phyloP scores from a whole-genome alignment of 345 rosid species.

The Boechera stricta region DNA sequence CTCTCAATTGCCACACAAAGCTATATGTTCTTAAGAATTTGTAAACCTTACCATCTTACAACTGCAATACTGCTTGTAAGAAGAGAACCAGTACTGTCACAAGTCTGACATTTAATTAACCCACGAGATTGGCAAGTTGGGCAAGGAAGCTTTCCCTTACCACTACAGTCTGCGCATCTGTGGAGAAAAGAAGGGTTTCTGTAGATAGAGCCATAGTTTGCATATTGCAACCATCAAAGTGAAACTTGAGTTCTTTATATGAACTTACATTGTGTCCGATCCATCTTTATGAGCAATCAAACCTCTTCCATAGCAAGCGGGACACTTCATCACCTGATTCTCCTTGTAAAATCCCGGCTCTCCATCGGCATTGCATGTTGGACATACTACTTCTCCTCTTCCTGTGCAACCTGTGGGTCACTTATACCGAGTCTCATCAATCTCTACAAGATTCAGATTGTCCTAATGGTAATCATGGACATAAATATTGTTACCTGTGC shows the following conservation, averaged over 20 bases:
- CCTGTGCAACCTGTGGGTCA: slow-evolving; percentile 69
- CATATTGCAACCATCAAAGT: slow-evolving; percentile 2
- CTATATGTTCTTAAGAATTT: not conserved
- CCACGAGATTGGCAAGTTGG: slow-evolving; percentile 86
- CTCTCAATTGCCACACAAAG: not conserved
- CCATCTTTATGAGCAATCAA: slow-evolving; percentile 93
- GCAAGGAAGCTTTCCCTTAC: slow-evolving; percentile 88
- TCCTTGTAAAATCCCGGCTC: slow-evolving; percentile 84
- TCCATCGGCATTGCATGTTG: slow-evolving; percentile 72
- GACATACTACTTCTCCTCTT: slow-evolving; percentile 69
- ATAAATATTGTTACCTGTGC: slow-evolving; percentile 57
- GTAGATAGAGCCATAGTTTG: slow-evolving; percentile 1
- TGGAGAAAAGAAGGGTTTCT: slow-evolving; percentile 15
- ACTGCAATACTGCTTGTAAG: slow-evolving; percentile 64
- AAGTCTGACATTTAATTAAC: slow-evolving; percentile 69
- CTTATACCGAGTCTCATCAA: slow-evolving; percentile 26
- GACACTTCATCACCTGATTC: slow-evolving; percentile 71
- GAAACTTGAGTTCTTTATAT: slow-evolving; percentile 30
- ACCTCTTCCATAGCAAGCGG: slow-evolving; percentile 85
- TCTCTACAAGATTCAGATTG: not conserved
- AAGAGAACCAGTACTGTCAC: slow-evolving; percentile 73
- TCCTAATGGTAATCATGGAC: not conserved
- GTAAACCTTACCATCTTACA: slow-evolving; percentile 66
- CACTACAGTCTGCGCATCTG: slow-evolving; percentile 75
- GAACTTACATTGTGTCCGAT: slow-evolving; percentile 80